Evolutionary conservation across 2,329 filamentous ascomycete species (phyloP).

Genomic region (Xylaria sp.): DNA sequence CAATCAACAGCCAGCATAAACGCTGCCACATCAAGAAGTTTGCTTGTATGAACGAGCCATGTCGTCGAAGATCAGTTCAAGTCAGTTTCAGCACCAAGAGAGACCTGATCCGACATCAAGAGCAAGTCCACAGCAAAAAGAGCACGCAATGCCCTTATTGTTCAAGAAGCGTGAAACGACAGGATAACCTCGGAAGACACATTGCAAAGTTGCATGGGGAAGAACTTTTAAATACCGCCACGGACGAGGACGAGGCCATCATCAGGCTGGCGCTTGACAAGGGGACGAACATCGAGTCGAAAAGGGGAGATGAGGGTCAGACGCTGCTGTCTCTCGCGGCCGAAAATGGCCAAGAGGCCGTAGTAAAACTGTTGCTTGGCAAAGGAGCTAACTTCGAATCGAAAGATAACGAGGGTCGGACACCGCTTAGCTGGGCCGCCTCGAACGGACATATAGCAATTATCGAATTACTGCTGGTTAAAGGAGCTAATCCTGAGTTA

Average conservation of each 20-base stretch:
- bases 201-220: not conserved
- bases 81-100: not conserved
- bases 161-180: not conserved
- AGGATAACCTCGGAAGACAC: conserved; percentile 1
- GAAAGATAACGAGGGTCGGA: too few species aligned
- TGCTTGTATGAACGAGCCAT: not conserved
- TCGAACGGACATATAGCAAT: too few species aligned
- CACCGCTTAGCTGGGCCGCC: too few species aligned
- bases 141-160: not conserved
- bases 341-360: not conserved
- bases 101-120: conserved; percentile 8
- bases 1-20: not conserved
- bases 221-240: not conserved
- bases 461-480: too few species aligned
- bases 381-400: not conserved
- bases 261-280: not conserved
- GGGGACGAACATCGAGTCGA: not conserved
- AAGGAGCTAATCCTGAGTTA: too few species aligned
- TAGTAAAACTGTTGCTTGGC: not conserved
- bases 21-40: not conserved
- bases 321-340: not conserved
- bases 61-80: not conserved
- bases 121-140: not conserved
- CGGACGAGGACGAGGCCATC: not conserved
- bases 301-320: not conserved